phyloP scores from a whole-genome alignment of 1,139 yeast genomes.

The Taiozyma onychis region DNA sequence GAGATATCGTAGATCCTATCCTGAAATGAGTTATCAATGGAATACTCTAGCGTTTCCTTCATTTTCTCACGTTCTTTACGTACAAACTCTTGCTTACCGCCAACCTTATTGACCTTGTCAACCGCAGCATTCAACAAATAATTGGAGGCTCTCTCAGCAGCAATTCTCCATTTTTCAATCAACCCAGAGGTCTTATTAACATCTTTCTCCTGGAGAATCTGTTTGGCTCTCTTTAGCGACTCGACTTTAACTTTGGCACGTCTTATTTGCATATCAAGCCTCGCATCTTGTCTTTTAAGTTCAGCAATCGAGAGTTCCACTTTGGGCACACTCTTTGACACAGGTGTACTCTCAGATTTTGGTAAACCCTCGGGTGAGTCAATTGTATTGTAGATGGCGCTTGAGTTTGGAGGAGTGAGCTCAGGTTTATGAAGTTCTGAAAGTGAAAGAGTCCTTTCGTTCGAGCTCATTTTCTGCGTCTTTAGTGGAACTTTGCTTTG shows the following conservation, averaged over 20 bases:
- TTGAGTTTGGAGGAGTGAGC: conserved; percentile 22
- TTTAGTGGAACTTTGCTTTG: not conserved
- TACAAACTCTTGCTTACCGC: conserved; percentile 39
- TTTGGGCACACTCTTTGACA: conserved; percentile 13
- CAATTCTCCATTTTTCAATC: conserved; percentile 38
- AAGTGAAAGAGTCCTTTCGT: conserved; percentile 20
- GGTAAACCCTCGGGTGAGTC: conserved; percentile 17
- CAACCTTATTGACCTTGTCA: conserved; percentile 35
- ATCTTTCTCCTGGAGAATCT: conserved; percentile 26
- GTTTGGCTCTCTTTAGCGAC: conserved; percentile 31
- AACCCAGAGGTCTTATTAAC: conserved; percentile 24
- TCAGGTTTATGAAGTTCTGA: conserved; percentile 25
- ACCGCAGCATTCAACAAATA: conserved; percentile 36
- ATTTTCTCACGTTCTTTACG: conserved; percentile 31
- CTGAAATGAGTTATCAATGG: conserved; percentile 30
- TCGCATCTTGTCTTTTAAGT: conserved; percentile 15
- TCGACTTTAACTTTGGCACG: conserved; percentile 25
- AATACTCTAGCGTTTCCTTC: conserved; percentile 28
- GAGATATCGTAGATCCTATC: conserved; percentile 31
- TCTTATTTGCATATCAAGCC: conserved; percentile 25
- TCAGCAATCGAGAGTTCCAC: conserved; percentile 7
- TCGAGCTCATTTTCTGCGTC: not conserved
- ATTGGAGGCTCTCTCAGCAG: conserved; percentile 39
- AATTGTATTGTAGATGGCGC: conserved; percentile 6
- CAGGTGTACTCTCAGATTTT: conserved; percentile 7